Evolutionary conservation across 805 yeast genomes (phyloP), one percentile per base, ranked within the genome.

Genomic region (Pichia pseudocactophila): DNA sequence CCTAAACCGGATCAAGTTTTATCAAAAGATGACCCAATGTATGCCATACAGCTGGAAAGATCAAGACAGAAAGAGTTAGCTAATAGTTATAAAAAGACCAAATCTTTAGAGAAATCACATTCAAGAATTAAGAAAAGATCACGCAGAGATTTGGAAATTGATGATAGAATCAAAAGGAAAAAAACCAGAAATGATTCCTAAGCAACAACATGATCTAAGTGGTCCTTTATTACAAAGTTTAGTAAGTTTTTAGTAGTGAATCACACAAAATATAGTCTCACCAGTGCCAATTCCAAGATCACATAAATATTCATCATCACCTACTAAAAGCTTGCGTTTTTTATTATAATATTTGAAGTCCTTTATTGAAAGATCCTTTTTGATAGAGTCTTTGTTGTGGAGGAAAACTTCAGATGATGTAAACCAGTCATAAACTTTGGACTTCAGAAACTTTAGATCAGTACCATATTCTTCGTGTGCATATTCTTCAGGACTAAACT

Each of bases 401-500:
- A 44, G 40, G 32, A 59, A 67, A 5, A 66, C 47, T 3, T 53
- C 52, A 0, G 65, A 63, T 41, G 75, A 76, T 44, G 70, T 68
- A 50, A 82, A 73, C 47, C 83, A 66, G 33, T 68, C 62, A 30
- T 78, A 70, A 3, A 80, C 61, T 55, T 78, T 81, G 2, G 59
- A 50, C 47, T 87, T 71, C 42, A 87, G 66, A 48, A 80, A 76
- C 15, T 66, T 71, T 28, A 89, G 68, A 16, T 80, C 74, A 9
- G 89, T 76, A 1, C 95, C 95, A 39, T 68, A 71, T 45, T 76
- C 89, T 5, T 79, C 81, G 43, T 83, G 74, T 46, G 76, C 77
- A 55, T 76, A 84, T 52, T 85, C 95, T 51, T 81, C 89, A 0
- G 94, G 92, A 26, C 84, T 76, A 59, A 85, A 85, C 56, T 84